Evolutionary conservation across 164 flowering plant genomes (phyloP).

Genomic region (Hamamelis virginiana): DNA sequence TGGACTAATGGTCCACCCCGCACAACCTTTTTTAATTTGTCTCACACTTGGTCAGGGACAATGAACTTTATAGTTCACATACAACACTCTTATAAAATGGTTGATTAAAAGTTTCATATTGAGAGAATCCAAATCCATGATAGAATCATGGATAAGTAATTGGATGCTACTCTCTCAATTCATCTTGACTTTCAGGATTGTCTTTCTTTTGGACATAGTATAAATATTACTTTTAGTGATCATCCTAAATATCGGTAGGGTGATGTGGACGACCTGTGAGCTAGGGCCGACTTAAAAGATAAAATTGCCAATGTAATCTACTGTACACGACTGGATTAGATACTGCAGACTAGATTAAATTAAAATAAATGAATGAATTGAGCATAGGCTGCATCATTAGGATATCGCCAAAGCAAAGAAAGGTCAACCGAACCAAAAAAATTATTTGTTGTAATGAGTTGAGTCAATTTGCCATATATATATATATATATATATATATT

Average conservation of each 20-base stretch:
- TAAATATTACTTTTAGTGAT: background rate
- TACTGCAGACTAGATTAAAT: too few relatives aligned
- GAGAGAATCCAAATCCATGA: background rate
- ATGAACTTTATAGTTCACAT: background rate
- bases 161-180: background rate
- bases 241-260: background rate
- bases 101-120: too few relatives aligned
- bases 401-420: too few relatives aligned
- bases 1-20: slow-evolving; percentile 10
- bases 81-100: background rate
- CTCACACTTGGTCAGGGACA: background rate
- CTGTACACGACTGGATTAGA: too few relatives aligned
- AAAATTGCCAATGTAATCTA: too few relatives aligned
- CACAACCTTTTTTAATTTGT: background rate
- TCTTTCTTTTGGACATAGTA: too few relatives aligned
- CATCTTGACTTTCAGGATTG: background rate
- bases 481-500: too few relatives aligned
- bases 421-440: too few relatives aligned
- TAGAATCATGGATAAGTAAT: background rate
- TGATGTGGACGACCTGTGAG: background rate
- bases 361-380: too few relatives aligned
- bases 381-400: too few relatives aligned
- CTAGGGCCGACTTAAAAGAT: background rate
- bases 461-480: too few relatives aligned
- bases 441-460: too few relatives aligned